phyloP scores from a whole-genome alignment of 2,329 filamentous ascomycete species.

The Westerdykella sp. region DNA sequence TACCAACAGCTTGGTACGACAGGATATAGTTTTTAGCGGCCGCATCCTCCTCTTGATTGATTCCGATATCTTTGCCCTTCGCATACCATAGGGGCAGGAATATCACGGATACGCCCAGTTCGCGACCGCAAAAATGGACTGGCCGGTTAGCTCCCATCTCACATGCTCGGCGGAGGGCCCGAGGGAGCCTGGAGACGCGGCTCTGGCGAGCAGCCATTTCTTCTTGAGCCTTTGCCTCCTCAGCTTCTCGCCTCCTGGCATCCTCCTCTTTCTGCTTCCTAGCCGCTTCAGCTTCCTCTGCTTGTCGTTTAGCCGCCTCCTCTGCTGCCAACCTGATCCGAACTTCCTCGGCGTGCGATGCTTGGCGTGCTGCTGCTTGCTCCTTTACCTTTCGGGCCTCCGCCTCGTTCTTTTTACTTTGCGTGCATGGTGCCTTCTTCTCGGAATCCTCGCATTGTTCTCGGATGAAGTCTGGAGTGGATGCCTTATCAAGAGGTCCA shows the following conservation, averaged over 20 bases:
- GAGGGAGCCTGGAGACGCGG: constrained; percentile 32
- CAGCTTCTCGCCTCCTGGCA: constrained; percentile 18
- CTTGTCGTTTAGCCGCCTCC: constrained; percentile 23
- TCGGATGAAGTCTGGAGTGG: constrained; percentile 30
- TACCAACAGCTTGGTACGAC: constrained; percentile 36
- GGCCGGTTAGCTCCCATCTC: constrained; percentile 34
- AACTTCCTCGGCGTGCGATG: constrained; percentile 6
- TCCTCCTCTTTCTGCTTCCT: constrained; percentile 30
- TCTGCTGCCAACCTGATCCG: constrained; percentile 10
- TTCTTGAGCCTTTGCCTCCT: constrained; percentile 26
- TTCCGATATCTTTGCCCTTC: constrained; percentile 25
- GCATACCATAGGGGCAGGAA: constrained; percentile 36
- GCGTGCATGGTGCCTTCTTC: constrained; percentile 17
- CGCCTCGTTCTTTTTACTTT: constrained; percentile 19
- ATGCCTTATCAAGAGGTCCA: constrained; percentile 29
- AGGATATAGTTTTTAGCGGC: constrained; percentile 30
- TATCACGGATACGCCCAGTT: constrained; percentile 34
- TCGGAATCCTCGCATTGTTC: constrained; percentile 32
- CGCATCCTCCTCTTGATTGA: constrained; percentile 10
- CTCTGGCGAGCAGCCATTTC: constrained; percentile 27
- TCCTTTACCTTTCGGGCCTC: constrained; percentile 8
- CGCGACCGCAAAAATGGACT: constrained; percentile 35
- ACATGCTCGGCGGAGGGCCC: constrained; percentile 33
- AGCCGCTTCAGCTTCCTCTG: constrained; percentile 29
- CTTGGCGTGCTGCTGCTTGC: constrained; percentile 6